Conservation (phyloP, 495 filamentous ascomycete species). For the Penicillium longicatenatum region DNA sequence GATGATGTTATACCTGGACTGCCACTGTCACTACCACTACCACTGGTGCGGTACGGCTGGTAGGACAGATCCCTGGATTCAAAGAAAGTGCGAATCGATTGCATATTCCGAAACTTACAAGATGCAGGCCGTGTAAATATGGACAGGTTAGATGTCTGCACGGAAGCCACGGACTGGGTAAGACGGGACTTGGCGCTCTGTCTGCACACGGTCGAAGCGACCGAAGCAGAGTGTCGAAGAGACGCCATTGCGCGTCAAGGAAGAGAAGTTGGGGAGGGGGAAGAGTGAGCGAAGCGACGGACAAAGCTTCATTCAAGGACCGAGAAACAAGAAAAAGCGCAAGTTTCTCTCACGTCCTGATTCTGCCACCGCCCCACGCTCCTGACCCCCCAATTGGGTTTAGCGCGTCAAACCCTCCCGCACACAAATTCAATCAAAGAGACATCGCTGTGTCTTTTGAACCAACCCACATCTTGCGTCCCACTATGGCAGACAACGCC, state of each 20-base stretch:
- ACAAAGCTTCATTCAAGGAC: conserved; percentile 17
- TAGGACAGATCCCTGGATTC: not conserved
- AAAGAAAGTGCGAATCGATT: not conserved
- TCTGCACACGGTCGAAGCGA: conserved; percentile 39
- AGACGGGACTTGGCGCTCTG: conserved; percentile 34
- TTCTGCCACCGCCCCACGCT: conserved; percentile 34
- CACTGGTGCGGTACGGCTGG: not conserved
- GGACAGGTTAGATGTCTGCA: conserved; percentile 37
- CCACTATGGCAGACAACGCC: conserved; percentile 67
- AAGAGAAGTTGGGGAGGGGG: conserved; percentile 8
- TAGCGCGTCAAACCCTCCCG: conserved; percentile 46
- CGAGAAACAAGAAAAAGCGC: conserved; percentile 15
- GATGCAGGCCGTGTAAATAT: conserved; percentile 32
- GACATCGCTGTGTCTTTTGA: conserved; percentile 19
- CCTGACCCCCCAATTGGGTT: conserved; percentile 28
- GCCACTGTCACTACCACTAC: not conserved
- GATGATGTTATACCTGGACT: not conserved
- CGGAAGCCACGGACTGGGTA: conserved; percentile 35
- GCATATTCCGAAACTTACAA: conserved; percentile 30
- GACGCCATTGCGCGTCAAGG: conserved; percentile 36
- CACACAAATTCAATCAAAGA: conserved; percentile 43
- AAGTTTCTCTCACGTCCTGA: conserved; percentile 30
- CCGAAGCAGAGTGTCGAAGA: conserved; percentile 35
- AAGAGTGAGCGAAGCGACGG: conserved; percentile 17
- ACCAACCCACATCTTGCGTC: conserved; percentile 19